These are phyloP conservation scores for Hansfordia pulvinata DNA, from an alignment of 2,329 filamentous ascomycete genomes.

Conservation along the genomic window DNA sequence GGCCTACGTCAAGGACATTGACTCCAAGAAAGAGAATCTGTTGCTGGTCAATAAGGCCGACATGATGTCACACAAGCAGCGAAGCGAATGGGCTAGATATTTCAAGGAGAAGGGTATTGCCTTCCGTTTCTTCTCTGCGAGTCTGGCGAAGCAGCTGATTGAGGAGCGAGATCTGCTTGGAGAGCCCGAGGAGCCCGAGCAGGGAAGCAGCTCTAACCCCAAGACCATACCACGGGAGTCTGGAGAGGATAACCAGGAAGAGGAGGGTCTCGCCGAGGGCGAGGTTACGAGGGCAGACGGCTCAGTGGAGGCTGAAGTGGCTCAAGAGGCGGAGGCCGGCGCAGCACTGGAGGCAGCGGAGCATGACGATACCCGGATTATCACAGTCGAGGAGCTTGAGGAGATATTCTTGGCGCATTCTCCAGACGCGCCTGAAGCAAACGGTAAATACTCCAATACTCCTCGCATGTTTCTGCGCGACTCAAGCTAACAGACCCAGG, in stretches of 20 bases:
- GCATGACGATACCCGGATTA: conserved; percentile 59
- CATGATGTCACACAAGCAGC: conserved; percentile 87
- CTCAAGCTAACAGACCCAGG: conserved; percentile 18
- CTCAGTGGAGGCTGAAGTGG: conserved; percentile 20
- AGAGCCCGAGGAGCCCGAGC: conserved; percentile 25
- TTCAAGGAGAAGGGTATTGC: conserved; percentile 70
- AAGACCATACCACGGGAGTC: conserved; percentile 16
- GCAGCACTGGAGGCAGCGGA: conserved; percentile 23
- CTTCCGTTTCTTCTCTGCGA: conserved; percentile 94
- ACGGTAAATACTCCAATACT: conserved; percentile 24
- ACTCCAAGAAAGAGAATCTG: conserved; percentile 77
- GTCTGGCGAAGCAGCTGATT: conserved; percentile 78
- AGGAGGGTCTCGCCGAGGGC: conserved; percentile 13
- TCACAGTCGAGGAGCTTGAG: conserved; percentile 89
- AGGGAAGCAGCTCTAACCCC: conserved; percentile 14
- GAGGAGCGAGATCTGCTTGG: conserved; percentile 51
- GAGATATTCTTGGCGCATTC: conserved; percentile 71
- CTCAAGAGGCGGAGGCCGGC: conserved; percentile 19
- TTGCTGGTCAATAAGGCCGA: conserved; percentile 96
- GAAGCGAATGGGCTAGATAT: conserved; percentile 74
- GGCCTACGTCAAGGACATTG: conserved; percentile 84
- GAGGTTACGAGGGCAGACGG: conserved; percentile 21
- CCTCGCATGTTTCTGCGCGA: background rate
- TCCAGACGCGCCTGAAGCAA: conserved; percentile 36
- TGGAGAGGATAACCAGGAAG: conserved; percentile 11